Evolutionary conservation across 148 eudicot genomes (phyloP).

Genomic region (Vaccinium vitisidaea): DNA sequence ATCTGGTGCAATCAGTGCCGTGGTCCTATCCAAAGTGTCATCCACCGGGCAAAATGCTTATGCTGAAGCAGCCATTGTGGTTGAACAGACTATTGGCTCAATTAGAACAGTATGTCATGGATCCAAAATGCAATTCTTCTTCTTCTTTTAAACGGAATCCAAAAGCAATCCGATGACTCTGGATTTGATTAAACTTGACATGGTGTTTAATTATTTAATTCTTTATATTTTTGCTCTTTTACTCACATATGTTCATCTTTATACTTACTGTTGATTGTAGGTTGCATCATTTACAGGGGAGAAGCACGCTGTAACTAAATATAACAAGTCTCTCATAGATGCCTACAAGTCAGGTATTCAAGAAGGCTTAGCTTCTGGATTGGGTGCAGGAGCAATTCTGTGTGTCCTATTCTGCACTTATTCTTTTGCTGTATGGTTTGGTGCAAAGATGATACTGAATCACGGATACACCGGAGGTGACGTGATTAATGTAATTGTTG

Average conservation of each 20-base stretch:
- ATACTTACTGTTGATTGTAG: slow-evolving; percentile 19
- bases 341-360: slow-evolving; percentile 60
- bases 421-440: slow-evolving; percentile 73
- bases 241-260: no score
- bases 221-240: no score
- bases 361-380: slow-evolving; percentile 67
- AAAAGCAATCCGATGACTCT: not conserved
- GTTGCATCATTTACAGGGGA: slow-evolving; percentile 90
- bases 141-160: not conserved
- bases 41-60: slow-evolving; percentile 62
- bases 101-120: slow-evolving; percentile 65
- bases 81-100: slow-evolving; percentile 78
- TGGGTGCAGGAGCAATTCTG: slow-evolving; percentile 54
- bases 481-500: slow-evolving; percentile 62
- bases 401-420: slow-evolving; percentile 49
- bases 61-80: slow-evolving; percentile 68
- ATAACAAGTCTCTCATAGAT: slow-evolving; percentile 33
- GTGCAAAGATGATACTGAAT: slow-evolving; percentile 58
- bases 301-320: slow-evolving; percentile 41
- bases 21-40: slow-evolving; percentile 50
- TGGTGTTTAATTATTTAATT: no score
- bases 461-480: slow-evolving; percentile 58
- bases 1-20: slow-evolving; percentile 53
- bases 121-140: not conserved
- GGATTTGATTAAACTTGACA: no score